Base-by-base conservation (phyloP, 2,329 filamentous ascomycete species). In the Nothopassalora personata region DNA sequence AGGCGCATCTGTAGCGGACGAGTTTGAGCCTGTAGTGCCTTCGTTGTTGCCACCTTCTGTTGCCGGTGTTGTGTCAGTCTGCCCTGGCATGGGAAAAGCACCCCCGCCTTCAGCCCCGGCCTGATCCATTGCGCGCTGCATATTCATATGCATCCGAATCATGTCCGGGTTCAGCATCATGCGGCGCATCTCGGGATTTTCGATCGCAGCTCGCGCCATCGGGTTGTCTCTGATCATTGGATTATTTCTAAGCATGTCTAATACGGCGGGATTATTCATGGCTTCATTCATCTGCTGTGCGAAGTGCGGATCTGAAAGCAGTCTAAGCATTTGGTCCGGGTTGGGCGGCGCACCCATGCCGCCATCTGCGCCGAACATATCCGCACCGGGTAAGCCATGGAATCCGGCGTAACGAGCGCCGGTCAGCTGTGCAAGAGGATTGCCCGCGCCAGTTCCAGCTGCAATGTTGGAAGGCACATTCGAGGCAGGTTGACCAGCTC, bases 371-470 rank as follows among this genome's bases (percentile, higher is more conserved):
- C 94, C 93, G 74, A 99, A 97, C 77, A 91, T 86, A 63, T 92
- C 89, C 62, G 88, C 86, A 57, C 88, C 90, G 3, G 94, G 94
- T 43, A 99, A 82, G 61, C 91, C 90, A 59, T 92, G 87, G 72
- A 96, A 91, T 6, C 94, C 94, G 46, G 94, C 94, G 75, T 95
- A 97, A 67, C 94, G 83, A 30, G 94, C 94, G 56, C 94, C 93
- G 0, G 94, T 99, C 65, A 99, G 78, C 18, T 89, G 91, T 53
- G 92, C 91, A 23, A 99, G 81, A 43, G 91, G 90, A 73, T 97
- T 95, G 76, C 94, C 94, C 27, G 89, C 90, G 18, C 64, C 89
- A 82, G 78, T 79, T 49, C 90, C 90, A 33, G 90, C 86, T 18
- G 90, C 88, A 80, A 95, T 90, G 75, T 91, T 93, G 55, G 81